Conservation (phyloP, 2,329 filamentous ascomycete genomes). For the Epichloe festucae region DNA sequence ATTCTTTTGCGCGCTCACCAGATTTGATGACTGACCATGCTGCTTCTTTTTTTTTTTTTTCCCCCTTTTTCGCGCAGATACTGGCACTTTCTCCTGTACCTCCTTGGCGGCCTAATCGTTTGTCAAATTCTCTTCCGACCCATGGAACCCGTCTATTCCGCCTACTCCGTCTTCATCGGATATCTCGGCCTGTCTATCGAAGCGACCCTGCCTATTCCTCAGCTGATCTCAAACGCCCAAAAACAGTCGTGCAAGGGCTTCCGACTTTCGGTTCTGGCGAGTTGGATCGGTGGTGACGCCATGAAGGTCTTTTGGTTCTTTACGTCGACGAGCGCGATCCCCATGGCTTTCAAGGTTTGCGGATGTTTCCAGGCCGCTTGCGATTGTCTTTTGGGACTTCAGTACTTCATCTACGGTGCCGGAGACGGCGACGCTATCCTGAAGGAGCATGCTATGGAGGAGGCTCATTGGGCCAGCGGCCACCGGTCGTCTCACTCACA, state of each 20-base stretch:
- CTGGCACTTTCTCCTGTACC: conserved; percentile 64
- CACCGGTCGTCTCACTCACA: conserved; percentile 13
- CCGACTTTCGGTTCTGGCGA: conserved; percentile 59
- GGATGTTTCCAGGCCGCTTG: conserved; percentile 70
- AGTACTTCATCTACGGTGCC: conserved; percentile 59
- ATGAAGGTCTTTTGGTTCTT: conserved; percentile 90
- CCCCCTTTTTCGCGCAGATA: conserved; percentile 38
- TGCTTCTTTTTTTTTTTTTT: not conserved
- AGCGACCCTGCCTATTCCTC: conserved; percentile 68
- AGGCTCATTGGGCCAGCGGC: conserved; percentile 18
- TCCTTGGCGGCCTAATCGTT: conserved; percentile 46
- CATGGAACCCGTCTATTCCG: conserved; percentile 41
- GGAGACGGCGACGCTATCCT: conserved; percentile 23
- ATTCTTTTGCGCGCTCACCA: too few species aligned
- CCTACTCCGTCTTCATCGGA: conserved; percentile 57
- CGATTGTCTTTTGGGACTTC: conserved; percentile 60
- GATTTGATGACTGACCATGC: too few species aligned
- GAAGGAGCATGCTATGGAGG: conserved; percentile 26
- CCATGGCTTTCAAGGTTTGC: conserved; percentile 69
- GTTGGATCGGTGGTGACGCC: conserved; percentile 66
- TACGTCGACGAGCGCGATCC: conserved; percentile 54
- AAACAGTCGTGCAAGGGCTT: conserved; percentile 65
- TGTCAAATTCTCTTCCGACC: conserved; percentile 56
- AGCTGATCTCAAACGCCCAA: conserved; percentile 59
- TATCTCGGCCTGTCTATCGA: conserved; percentile 67